Base-by-base conservation (phyloP, 768 basidiomycete genomes). In the Agrocybe pediades region DNA sequence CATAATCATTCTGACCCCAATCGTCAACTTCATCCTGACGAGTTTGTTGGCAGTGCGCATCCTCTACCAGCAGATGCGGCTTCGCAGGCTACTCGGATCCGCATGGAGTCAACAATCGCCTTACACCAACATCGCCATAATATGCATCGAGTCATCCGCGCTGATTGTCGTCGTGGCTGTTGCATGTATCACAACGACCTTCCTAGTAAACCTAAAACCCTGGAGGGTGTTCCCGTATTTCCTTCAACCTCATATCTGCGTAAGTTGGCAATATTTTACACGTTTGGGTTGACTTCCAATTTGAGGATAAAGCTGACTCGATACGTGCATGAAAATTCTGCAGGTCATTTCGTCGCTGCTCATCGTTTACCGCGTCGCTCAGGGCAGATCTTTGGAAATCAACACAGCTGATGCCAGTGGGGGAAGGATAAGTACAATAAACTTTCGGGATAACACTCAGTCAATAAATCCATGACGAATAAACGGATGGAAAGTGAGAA, bases 271-370 rank as follows among this genome's bases (percentile, higher is more conserved):
- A n/a, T n/a, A 52, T 27, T 16, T 41, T 7, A 16, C 41, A 20
- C 41, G n/a, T 16, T 41, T 41, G 41, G 41, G 41, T 41, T 8
- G n/a, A 6, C n/a, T 6, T 16, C 21, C n/a, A 17, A 15, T 42
- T 30, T 9, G 6, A 19, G 19, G 11, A 13, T 4, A n/a, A 4
- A n/a, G 16, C 42, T 9, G 23, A 6, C 9, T 3, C 3, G 4
- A 13, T 26, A 11, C 15, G 9, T 19, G 23, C 29, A 17, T 6
- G 5, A 21, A n/a, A 11, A n/a, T n/a, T n/a, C 25, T 7, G 8
- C 16, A 52, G 51, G 51, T 45, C n/a, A 52, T 52, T 15, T 52
- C 51, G 6, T 30, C 51, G 24, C 39, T 52, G 17, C 42, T 51
- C 26, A 51, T 51, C 16, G 23, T 51, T 17, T 42, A 42, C 16